Evolutionary conservation across 2,329 filamentous ascomycete genomes (phyloP).

Genomic region (Exutisphaerella laricina): DNA sequence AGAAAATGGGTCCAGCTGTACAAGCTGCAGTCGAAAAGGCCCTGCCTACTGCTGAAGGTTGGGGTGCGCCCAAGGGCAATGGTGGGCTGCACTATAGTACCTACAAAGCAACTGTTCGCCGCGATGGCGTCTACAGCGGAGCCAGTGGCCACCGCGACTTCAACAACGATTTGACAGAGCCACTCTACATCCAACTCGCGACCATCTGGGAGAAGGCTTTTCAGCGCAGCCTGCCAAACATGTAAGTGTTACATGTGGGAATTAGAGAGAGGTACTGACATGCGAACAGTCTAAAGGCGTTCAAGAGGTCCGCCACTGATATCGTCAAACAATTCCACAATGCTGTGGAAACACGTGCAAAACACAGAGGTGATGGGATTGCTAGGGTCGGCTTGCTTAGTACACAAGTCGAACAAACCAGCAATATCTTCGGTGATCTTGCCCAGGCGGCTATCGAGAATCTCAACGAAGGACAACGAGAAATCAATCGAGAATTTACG

Average conservation of each 20-base stretch:
- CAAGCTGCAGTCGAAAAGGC: constrained; percentile 37
- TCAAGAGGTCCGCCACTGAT: constrained; percentile 31
- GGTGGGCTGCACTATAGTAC: constrained; percentile 50
- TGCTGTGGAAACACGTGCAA: constrained; percentile 37
- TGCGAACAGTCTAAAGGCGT: too few species aligned
- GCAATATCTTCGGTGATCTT: constrained; percentile 38
- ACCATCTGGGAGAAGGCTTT: constrained; percentile 43
- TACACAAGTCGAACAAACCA: constrained; percentile 40
- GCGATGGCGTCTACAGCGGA: constrained; percentile 45
- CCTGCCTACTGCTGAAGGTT: constrained; percentile 29
- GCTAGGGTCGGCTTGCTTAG: constrained; percentile 38
- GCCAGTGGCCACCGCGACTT: constrained; percentile 38
- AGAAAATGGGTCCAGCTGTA: constrained; percentile 39
- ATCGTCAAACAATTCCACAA: constrained; percentile 40
- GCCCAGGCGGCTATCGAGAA: constrained; percentile 29
- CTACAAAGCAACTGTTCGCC: constrained; percentile 52
- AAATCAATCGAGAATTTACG: constrained; percentile 51
- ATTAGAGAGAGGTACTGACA: too few species aligned
- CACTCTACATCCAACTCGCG: constrained; percentile 38
- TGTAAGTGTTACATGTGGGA: too few species aligned
- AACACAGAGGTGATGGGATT: constrained; percentile 36
- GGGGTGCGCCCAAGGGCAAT: constrained; percentile 36
- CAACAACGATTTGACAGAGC: constrained; percentile 37
- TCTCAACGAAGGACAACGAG: constrained; percentile 46
- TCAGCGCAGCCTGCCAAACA: constrained; percentile 38